Conservation (phyloP, 2,329 filamentous ascomycete species). For the Ceratocystis diversiconidia region DNA sequence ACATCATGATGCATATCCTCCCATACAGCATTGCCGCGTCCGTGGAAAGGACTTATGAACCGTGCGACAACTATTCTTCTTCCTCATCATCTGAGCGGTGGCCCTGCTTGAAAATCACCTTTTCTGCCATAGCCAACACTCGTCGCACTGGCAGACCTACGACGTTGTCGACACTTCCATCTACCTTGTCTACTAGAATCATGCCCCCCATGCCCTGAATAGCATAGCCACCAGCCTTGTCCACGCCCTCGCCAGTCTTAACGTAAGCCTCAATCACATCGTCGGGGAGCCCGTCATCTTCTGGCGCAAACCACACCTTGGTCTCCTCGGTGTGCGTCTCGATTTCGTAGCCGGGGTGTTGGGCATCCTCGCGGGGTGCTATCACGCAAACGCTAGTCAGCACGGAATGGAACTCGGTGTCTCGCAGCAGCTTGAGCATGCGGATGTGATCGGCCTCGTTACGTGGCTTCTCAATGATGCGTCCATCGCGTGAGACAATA, state of each 20-base stretch:
- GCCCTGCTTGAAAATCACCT: conserved; percentile 63
- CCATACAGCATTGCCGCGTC: neutral
- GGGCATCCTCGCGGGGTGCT: conserved; percentile 63
- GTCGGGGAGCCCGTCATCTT: conserved; percentile 46
- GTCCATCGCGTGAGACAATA: conserved; percentile 60
- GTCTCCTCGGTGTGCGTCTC: conserved; percentile 81
- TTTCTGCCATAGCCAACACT: conserved; percentile 71
- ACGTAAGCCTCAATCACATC: conserved; percentile 71
- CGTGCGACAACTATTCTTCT: neutral
- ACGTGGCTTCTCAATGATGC: conserved; percentile 81
- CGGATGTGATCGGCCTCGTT: conserved; percentile 65
- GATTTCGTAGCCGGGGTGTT: conserved; percentile 73
- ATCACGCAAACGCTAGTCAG: conserved; percentile 77
- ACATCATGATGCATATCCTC: too few relatives aligned
- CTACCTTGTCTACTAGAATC: conserved; percentile 74
- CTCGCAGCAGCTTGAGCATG: conserved; percentile 72
- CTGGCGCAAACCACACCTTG: conserved; percentile 67
- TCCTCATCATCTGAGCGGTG: conserved; percentile 38
- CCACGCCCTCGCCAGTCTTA: conserved; percentile 74
- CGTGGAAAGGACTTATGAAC: neutral
- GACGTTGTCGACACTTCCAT: conserved; percentile 86
- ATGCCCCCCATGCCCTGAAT: conserved; percentile 80
- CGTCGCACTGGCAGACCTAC: conserved; percentile 74
- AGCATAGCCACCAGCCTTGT: conserved; percentile 93
- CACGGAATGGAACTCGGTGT: conserved; percentile 64